Evolutionary conservation across 257 asterid species (phyloP).

Genomic region (Penstemon davidsonii): DNA sequence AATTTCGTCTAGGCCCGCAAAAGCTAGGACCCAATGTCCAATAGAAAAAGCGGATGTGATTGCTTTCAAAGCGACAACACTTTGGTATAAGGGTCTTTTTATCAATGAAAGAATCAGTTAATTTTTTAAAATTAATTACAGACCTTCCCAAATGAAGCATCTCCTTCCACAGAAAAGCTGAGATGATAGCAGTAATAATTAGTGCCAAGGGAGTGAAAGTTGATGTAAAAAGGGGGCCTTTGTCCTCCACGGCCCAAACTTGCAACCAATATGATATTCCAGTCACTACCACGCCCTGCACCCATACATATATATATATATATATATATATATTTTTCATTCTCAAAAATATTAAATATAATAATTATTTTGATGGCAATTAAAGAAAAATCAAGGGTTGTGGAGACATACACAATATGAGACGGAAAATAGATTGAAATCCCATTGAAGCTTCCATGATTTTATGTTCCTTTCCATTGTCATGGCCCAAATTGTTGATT

Average conservation of each 20-base stretch:
- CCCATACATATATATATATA: too few relatives aligned
- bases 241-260: conserved; percentile 53
- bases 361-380: too few relatives aligned
- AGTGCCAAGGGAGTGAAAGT: conserved; percentile 62
- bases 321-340: too few relatives aligned
- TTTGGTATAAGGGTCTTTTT: too few relatives aligned
- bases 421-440: conserved; percentile 55
- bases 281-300: conserved; percentile 67
- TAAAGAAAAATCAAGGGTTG: too few relatives aligned
- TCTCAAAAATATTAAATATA: too few relatives aligned
- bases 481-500: conserved; percentile 55
- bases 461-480: conserved; percentile 49
- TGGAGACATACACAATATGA: conserved; percentile 58
- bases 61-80: too few relatives aligned
- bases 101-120: too few relatives aligned
- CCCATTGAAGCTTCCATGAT: conserved; percentile 66
- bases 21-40: too few relatives aligned
- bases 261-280: conserved; percentile 61
- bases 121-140: not conserved
- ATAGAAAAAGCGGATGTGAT: too few relatives aligned
- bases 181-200: conserved; percentile 51
- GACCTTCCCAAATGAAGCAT: conserved; percentile 58
- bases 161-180: conserved; percentile 57
- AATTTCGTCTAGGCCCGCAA: too few relatives aligned
- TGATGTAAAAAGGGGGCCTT: conserved; percentile 64